phyloP scores from a whole-genome alignment of 2,329 filamentous ascomycete species.

The Emmonsiellopsis sp. region DNA sequence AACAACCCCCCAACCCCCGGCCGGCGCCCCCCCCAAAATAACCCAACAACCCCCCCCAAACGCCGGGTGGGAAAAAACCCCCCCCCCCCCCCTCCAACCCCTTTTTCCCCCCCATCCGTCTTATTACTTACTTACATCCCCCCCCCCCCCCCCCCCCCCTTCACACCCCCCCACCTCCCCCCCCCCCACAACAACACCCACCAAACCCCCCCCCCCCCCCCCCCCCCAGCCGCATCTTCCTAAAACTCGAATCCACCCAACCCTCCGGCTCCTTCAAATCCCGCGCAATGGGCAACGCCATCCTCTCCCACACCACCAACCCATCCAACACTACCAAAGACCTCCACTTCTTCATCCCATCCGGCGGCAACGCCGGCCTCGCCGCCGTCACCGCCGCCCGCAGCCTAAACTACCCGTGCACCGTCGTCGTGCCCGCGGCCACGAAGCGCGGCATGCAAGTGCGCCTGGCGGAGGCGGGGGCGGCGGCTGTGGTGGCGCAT shows the following conservation, averaged over 20 bases:
- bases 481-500: conserved; percentile 53
- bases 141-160: neutral
- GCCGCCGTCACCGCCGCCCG: conserved; percentile 67
- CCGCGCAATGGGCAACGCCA: conserved; percentile 62
- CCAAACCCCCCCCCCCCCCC: neutral
- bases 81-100: too few species aligned
- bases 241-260: conserved; percentile 79
- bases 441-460: conserved; percentile 62
- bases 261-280: conserved; percentile 84
- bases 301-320: conserved; percentile 44
- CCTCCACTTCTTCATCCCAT: conserved; percentile 68
- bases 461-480: conserved; percentile 61
- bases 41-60: too few species aligned
- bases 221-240: conserved; percentile 56
- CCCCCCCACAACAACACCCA: too few species aligned
- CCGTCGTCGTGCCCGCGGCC: conserved; percentile 62
- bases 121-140: neutral
- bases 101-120: too few species aligned
- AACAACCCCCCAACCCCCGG: too few species aligned
- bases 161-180: too few species aligned
- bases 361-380: conserved; percentile 76
- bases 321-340: conserved; percentile 34
- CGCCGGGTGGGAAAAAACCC: too few species aligned
- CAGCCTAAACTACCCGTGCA: conserved; percentile 55
- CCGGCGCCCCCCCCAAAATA: too few species aligned